Base-by-base conservation (phyloP, 352 stramenopile genomes). In the Globisporangium spiculum region DNA sequence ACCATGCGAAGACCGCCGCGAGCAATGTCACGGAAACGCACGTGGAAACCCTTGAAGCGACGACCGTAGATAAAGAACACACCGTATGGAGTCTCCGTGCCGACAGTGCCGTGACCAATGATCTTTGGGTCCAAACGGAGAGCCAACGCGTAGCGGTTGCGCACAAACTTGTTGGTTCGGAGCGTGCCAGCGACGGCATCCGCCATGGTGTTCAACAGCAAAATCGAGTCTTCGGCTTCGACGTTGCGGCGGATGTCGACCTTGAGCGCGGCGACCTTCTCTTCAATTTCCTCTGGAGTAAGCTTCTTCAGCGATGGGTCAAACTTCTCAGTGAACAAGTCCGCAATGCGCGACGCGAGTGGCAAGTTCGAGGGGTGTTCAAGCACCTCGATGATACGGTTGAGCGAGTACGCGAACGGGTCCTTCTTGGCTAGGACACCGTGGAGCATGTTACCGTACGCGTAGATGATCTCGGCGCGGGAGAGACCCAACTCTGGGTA, bases 51-150 rank as follows among this genome's bases (percentile, higher is more conserved):
- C 75, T 90, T 98, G 84, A 99, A 99, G 36, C 97, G 91, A 66
- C 95, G 88, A 5, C 97, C 97, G 77, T 99, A 97, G 65, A 96
- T 96, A 77, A 98, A 99, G 76, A 99, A 98, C 16, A 99, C 88
- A 16, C 96, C 97, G 75, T 96, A 99, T 14, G 97, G 97, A 12
- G 88, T 86, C 67, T 98, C 91, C 75, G 90, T 94, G 68, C 84
- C 82, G 9, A 94, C 82, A 0, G 86, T 91, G 53, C 87, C 85
- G 72, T 92, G 90, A 38, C 86, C 88, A 74, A 94, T 90, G 74
- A 96, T 81, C 62, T 77, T 76, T 0, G 86, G 83, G 72, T 96
- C 84, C 73, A 96, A 74, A 38, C 88, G 86, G 30, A 96, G 75
- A 50, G 88, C 81, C 67, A 96, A 65, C 62, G 88, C 86, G 69